Conservation (phyloP, 23 red algal species). For the Gracilaria gracilis region DNA sequence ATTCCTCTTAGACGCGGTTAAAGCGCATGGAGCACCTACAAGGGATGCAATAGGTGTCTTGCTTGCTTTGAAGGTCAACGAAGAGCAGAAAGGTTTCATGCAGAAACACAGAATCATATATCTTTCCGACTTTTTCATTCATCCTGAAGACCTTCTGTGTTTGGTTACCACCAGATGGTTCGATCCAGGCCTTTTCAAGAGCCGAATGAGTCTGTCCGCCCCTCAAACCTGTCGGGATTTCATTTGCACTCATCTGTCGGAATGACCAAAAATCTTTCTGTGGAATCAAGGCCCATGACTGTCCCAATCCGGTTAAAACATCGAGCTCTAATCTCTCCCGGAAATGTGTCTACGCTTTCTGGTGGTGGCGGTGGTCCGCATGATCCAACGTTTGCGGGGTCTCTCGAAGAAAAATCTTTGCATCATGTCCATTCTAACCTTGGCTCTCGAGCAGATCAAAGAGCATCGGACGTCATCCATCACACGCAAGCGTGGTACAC, state of each 20-base stretch:
- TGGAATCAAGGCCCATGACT: neutral
- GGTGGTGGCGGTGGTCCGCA: neutral
- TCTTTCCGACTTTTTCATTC: conserved; percentile 79
- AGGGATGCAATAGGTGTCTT: conserved; percentile 87
- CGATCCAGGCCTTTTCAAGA: conserved; percentile 4
- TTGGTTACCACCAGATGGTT: neutral
- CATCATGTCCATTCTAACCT: neutral
- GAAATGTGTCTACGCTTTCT: neutral
- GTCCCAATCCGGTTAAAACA: neutral
- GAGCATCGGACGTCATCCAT: neutral
- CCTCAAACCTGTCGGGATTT: neutral
- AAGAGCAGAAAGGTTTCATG: conserved; percentile 74
- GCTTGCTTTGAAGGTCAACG: conserved; percentile 77
- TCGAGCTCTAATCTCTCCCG: neutral
- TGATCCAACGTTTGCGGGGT: neutral
- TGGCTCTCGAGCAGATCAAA: neutral
- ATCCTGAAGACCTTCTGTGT: conserved; percentile 3
- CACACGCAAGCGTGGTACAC: neutral
- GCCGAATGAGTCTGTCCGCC: neutral
- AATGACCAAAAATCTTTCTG: neutral
- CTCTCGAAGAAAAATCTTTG: neutral
- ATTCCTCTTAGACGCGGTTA: conserved; percentile 70
- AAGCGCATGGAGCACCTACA: conserved; percentile 64
- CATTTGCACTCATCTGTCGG: neutral
- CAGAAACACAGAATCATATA: conserved; percentile 71